Conservation (phyloP, 306 rosid genomes). For the Notholithocarpus densiflorus region DNA sequence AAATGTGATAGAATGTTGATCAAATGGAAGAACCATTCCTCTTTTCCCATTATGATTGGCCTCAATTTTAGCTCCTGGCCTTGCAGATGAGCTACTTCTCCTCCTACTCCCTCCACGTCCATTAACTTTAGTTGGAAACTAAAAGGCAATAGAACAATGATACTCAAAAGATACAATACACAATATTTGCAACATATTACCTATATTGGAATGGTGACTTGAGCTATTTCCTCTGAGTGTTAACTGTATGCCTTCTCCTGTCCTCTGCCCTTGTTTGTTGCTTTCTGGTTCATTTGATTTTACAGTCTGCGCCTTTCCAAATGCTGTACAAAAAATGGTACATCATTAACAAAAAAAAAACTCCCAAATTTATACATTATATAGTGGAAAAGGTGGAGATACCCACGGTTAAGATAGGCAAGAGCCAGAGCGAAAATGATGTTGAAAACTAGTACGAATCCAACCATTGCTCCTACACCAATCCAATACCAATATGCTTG, state of each 20-base stretch:
- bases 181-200: neutral
- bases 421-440: slow-evolving; percentile 25
- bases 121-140: neutral
- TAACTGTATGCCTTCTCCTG: neutral
- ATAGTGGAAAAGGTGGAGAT: neutral
- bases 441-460: slow-evolving; percentile 33
- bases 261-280: neutral
- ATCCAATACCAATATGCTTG: slow-evolving; percentile 45
- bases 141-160: neutral
- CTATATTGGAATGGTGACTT: neutral
- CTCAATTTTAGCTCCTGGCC: neutral
- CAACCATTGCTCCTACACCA: slow-evolving; percentile 32
- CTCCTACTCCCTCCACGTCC: slow-evolving; percentile 14
- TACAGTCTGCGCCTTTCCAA: slow-evolving; percentile 15
- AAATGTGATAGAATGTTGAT: slow-evolving; percentile 40
- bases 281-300: slow-evolving; percentile 19
- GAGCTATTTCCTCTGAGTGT: neutral
- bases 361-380: neutral
- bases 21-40: slow-evolving; percentile 59
- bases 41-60: slow-evolving; percentile 6
- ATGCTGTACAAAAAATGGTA: slow-evolving; percentile 3
- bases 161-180: neutral
- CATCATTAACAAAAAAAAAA: neutral
- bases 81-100: neutral
- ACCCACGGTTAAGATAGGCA: slow-evolving; percentile 33